A percentile compares a stretch with the other conserved stretches of the same genome.
Conservation (phyloP, 2,329 filamentous ascomycete species). For the Remersonia thermophila region DNA sequence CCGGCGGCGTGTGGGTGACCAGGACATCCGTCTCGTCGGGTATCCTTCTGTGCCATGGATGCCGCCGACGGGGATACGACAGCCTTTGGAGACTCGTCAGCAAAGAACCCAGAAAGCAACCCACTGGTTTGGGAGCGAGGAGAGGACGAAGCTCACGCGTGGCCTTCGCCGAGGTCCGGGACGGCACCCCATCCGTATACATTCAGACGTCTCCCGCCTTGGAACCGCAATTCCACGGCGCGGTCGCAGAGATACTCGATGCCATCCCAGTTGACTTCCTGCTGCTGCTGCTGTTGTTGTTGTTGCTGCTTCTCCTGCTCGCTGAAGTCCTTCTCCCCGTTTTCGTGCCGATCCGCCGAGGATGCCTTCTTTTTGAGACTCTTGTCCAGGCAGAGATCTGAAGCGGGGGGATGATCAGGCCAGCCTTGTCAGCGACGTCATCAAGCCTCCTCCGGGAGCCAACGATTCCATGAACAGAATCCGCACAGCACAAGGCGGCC, state of each 20-base stretch:
- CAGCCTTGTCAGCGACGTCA: too few species aligned
- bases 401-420: too few species aligned
- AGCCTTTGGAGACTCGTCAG: constrained; percentile 40
- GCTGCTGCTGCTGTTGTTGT: too few species aligned
- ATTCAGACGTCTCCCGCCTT: constrained; percentile 45
- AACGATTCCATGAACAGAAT: too few species aligned
- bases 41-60: constrained; percentile 62
- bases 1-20: constrained; percentile 69
- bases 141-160: too few species aligned
- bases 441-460: too few species aligned
- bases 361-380: too few species aligned
- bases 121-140: too few species aligned
- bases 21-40: constrained; percentile 65
- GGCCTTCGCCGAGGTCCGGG: background rate
- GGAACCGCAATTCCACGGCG: constrained; percentile 50
- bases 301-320: constrained; percentile 29
- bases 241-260: constrained; percentile 67
- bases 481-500: too few species aligned
- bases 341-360: constrained; percentile 47
- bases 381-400: too few species aligned
- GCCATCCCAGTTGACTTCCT: constrained; percentile 49
- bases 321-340: constrained; percentile 41
- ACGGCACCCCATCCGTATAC: constrained; percentile 38
- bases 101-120: too few species aligned
- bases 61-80: constrained; percentile 52